These are phyloP conservation scores for Salvia rosmarinus DNA, from an alignment of 257 asterid species.

Conservation along the genomic window DNA sequence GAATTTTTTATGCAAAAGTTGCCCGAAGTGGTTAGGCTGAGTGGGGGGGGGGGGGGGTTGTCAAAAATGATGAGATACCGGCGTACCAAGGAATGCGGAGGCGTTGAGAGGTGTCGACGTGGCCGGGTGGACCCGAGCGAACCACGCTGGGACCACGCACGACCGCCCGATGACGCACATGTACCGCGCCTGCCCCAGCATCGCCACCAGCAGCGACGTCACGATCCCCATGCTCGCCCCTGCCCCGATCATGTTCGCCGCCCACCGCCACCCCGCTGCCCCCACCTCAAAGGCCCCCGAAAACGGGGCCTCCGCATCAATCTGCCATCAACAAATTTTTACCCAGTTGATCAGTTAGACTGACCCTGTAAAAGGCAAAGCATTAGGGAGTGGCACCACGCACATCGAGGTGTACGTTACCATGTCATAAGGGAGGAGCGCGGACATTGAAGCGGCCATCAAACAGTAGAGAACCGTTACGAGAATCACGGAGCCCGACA, in stretches of 20 bases:
- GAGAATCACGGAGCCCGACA: conserved; percentile 85
- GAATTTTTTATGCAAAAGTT: conserved; percentile 8
- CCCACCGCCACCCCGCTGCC: conserved; percentile 55
- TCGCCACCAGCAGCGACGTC: conserved; percentile 76
- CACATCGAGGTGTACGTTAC: too few species aligned
- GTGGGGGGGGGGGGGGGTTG: neutral
- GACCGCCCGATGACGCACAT: conserved; percentile 99
- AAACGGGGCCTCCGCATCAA: conserved; percentile 83
- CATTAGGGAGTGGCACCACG: too few species aligned
- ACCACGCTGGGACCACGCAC: conserved; percentile 82
- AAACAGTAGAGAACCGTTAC: conserved; percentile 85
- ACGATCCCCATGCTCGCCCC: conserved; percentile 95
- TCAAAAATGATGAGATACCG: neutral
- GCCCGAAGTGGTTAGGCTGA: conserved; percentile 9
- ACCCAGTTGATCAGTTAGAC: too few species aligned
- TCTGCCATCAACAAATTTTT: conserved; percentile 2
- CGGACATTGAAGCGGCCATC: conserved; percentile 90
- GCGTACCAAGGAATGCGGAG: conserved; percentile 84
- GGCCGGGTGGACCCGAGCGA: conserved; percentile 75
- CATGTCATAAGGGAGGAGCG: conserved; percentile 89
- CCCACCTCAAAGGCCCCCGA: conserved; percentile 72
- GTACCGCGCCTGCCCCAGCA: conserved; percentile 54
- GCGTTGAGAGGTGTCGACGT: conserved; percentile 94
- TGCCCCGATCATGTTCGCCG: conserved; percentile 74
- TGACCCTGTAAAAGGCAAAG: too few species aligned